These are phyloP conservation scores for Alternaria rosae DNA, from an alignment of 2,329 filamentous ascomycete species.

Conservation along the genomic window DNA sequence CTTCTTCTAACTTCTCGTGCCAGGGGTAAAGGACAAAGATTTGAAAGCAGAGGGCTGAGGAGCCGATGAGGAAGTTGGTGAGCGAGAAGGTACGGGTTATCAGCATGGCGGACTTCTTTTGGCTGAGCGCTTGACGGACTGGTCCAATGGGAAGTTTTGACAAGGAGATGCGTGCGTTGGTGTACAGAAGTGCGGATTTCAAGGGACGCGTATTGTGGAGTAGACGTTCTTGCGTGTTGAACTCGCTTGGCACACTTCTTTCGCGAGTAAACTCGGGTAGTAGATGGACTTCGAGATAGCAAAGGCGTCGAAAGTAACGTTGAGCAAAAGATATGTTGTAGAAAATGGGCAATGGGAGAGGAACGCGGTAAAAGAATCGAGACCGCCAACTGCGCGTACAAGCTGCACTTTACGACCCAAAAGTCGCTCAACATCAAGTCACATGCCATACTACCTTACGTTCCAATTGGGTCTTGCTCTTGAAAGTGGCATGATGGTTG, in stretches of 20 bases:
- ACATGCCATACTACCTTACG: conserved; percentile 2
- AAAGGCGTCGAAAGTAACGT: not conserved
- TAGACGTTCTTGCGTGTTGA: too few species aligned
- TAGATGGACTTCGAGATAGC: too few species aligned
- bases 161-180: too few species aligned
- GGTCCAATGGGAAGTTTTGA: too few species aligned
- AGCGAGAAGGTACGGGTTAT: conserved; percentile 63
- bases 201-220: too few species aligned
- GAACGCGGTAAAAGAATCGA: not conserved
- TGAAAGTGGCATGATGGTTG: conserved; percentile 34
- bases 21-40: conserved; percentile 75
- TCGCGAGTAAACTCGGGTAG: too few species aligned
- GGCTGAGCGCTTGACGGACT: too few species aligned
- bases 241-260: too few species aligned
- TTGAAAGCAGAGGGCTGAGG: conserved; percentile 71
- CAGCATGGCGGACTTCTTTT: conserved; percentile 36
- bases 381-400: not conserved
- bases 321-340: not conserved
- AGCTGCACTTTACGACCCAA: not conserved
- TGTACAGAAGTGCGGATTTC: too few species aligned
- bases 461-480: not conserved
- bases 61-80: conserved; percentile 71
- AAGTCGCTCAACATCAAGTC: conserved; percentile 10
- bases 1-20: conserved; percentile 70
- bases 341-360: not conserved